Evolutionary conservation across 306 rosid species (phyloP), one percentile per base, ranked within the genome.

Genomic region (Bauhinia variegata): DNA sequence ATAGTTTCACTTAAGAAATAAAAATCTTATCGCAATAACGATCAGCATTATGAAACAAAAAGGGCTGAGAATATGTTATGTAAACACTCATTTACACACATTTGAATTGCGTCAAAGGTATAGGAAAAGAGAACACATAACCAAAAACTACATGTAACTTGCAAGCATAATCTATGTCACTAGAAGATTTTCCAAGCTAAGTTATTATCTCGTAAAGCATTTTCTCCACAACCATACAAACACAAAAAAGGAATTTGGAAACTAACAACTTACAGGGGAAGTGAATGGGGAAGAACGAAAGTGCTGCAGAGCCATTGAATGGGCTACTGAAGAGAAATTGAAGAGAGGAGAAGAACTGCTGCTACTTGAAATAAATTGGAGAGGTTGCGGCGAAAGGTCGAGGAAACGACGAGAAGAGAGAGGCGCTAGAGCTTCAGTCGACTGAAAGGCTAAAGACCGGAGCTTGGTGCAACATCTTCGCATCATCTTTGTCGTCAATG

Each of bases 401-500:
- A 83, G 64, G 47, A 82, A 68, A 63, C 89, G 82, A 42, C 84
- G 85, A 17, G 78, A 84, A 19, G 85, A 64, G 17, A 73, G 51
- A 39, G 77, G 37, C 1, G 82, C 69, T 1, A 80, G 76, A 61
- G 75, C 9, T 19, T 71, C 83, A 33, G 78, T 59, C 28, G 90
- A 78, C 13, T 65, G 78, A 54, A 70, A 50, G 47, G 85, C 81
- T 43, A 85, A 32, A 38, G 67, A 60, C 6, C 96, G 97, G 32
- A 93, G 85, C 74, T 77, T 84, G 30, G 77, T 31, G 48, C 81
- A 33, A 36, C 78, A 77, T 67, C 96, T 78, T 72, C 65, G 95
- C 88, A 88, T 86, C 87, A 50, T 74, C 69, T 43, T 59, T 77
- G 65, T 50, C 74, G 65, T 75, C 72, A 32, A 55, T 42, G 51